phyloP scores from a whole-genome alignment of 192 early-diverging fungal genomes.

The Coemansia sp. region DNA sequence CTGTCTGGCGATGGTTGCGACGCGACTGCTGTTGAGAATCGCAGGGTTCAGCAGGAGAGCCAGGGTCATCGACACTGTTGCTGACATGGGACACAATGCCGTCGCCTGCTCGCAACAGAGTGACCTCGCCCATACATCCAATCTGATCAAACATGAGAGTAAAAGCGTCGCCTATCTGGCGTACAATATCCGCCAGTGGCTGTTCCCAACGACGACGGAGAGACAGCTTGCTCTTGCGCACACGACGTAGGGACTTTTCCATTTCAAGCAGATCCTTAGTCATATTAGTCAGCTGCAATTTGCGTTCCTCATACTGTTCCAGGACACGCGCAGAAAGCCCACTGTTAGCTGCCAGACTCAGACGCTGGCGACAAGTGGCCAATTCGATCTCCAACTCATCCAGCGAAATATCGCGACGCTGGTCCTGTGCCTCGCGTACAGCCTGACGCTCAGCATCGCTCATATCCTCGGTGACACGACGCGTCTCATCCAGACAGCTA shows the following conservation, averaged over 20 bases:
- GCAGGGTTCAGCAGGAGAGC: neutral
- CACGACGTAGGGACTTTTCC: slow-evolving; percentile 34
- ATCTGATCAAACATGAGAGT: slow-evolving; percentile 69
- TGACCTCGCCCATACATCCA: slow-evolving; percentile 47
- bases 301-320: slow-evolving; percentile 66
- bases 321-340: slow-evolving; percentile 56
- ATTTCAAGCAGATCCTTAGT: slow-evolving; percentile 41
- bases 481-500: slow-evolving; percentile 54
- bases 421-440: slow-evolving; percentile 52
- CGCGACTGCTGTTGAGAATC: neutral
- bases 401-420: slow-evolving; percentile 36
- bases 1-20: neutral
- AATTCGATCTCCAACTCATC: slow-evolving; percentile 70
- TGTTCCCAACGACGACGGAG: slow-evolving; percentile 64
- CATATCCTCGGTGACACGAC: slow-evolving; percentile 54
- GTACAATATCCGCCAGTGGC: slow-evolving; percentile 61
- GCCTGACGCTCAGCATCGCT: slow-evolving; percentile 53
- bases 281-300: slow-evolving; percentile 57
- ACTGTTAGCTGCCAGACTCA: slow-evolving; percentile 36
- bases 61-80: neutral
- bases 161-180: slow-evolving; percentile 67
- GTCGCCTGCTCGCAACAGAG: slow-evolving; percentile 28
- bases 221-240: slow-evolving; percentile 34
- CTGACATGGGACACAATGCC: slow-evolving; percentile 12
- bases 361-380: slow-evolving; percentile 34